Conservation (phyloP, 225 moss, liverwort and hornwort species). For the Climacium dendroides region DNA sequence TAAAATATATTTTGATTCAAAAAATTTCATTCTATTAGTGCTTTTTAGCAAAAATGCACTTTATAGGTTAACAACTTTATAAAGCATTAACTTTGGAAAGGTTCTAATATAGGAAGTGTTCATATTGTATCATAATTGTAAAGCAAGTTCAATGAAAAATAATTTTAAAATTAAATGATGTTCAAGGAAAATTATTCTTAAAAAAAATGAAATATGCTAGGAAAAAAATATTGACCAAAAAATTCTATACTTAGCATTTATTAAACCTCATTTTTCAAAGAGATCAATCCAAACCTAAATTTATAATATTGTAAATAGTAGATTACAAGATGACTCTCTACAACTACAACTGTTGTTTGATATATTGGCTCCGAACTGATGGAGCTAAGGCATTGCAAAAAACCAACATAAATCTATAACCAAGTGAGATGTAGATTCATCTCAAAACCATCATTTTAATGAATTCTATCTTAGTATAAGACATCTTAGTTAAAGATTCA, state of each 20-base stretch:
- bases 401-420: background rate
- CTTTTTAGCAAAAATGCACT: background rate
- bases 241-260: no score
- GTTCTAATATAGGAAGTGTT: no score
- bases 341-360: background rate
- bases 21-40: background rate
- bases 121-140: no score
- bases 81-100: background rate
- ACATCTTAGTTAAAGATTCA: background rate
- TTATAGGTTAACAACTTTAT: no score
- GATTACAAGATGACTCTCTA: no score
- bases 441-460: background rate
- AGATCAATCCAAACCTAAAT: rapidly evolving
- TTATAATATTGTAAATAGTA: no score
- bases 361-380: rapidly evolving
- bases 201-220: no score
- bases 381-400: background rate
- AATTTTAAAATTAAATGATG: background rate
- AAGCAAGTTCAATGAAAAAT: rapidly evolving
- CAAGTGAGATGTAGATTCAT: background rate
- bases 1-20: background rate
- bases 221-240: no score
- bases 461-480: background rate
- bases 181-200: no score
- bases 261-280: no score